Evolutionary conservation across 129 eudicot genomes (phyloP), one percentile per base, ranked within the genome.

Genomic region (Glebionis coronaria): DNA sequence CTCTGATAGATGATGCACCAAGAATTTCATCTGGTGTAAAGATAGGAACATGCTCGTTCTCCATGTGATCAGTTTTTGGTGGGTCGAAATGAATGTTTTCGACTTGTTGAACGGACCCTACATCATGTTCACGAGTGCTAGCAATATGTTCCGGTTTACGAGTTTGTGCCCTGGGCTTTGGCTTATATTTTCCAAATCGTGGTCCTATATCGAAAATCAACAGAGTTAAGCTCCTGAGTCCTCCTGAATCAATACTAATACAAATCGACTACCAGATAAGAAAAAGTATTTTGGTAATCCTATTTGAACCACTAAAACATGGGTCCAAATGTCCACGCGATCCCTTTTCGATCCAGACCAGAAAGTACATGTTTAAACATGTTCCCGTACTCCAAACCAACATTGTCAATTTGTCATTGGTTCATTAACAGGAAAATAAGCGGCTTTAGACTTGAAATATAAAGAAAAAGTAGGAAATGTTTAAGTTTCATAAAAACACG

Each of bases 151-250:
- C 79, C 71, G 56, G 49, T 56, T 56, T 73, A 16, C 79, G 81
- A 51, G 57, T 45, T 63, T 78, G 90, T 69, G 63, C 67, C 66
- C 75, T 88, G 14, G 88, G 88, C 76, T 85, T 82, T 59, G 95
- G 91, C 68, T 81, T 84, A 53, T 78, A 83, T 53, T 85, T 83
- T 44, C 76, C 77, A 19, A 46, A 69, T 45, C 76, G 51, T 53
- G 57, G 75, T 62, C 84, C 95, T 83, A 46, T 45, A 74, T 45
- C 5, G 44, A 56, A 35, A 77, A 46, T 51, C 54, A 73, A 65
- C 58, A 28, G 45, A 28, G 46, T 8, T 46, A 64, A 45, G 40
- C 63, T n/a, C n/a, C n/a, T n/a, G n/a, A n/a, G n/a, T n/a, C n/a
- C 40, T 31, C 40, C 5, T 31, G 5, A n/a, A n/a, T n/a, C n/a